Evolutionary conservation across 1,284 basidiomycete species (phyloP), one percentile per base, ranked within the genome.

Genomic region (Apiotrichum sp.): DNA sequence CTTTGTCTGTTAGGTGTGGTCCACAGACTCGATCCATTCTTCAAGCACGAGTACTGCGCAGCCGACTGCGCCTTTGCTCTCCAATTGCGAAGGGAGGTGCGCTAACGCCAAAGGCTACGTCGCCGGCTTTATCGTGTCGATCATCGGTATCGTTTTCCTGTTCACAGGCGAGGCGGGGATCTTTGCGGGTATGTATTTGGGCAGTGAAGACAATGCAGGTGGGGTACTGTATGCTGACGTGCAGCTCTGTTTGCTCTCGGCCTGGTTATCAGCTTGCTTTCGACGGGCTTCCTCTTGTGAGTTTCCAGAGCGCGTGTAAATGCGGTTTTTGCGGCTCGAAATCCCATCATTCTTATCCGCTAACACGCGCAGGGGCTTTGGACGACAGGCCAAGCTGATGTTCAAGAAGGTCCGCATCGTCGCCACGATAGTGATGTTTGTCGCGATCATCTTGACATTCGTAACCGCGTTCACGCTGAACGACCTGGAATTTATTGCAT

Each of bases 321-420:
- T n/a, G n/a, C n/a, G n/a, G n/a, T n/a, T n/a, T n/a, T n/a, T n/a
- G n/a, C n/a, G n/a, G n/a, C n/a, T n/a, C n/a, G n/a, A n/a, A n/a
- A n/a, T n/a, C n/a, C n/a, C 16, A 6, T 6, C 9, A 31, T 2
- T 4, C 32, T 9, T 32, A 33, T n/a, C n/a, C n/a, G n/a, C n/a
- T n/a, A n/a, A n/a, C n/a, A 33, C 33, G 11, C 29, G 31, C 52
- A 73, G 71, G 50, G 73, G 92, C 83, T 93, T 93, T 76, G 73
- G 77, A 60, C 86, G 82, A 62, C 91, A 93, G 72, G 58, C 87
- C 42, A 88, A 89, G 75, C 80, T 89, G 62, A 93, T 93, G 91
- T 95, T 95, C 81, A 91, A 93, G 74, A 87, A 89, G 49, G 83
- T 93, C 29, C 87, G 92, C 53, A 77, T 95, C n/a, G 77, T 88